phyloP scores from a whole-genome alignment of 805 yeast genomes.

The Candida manassasensis region DNA sequence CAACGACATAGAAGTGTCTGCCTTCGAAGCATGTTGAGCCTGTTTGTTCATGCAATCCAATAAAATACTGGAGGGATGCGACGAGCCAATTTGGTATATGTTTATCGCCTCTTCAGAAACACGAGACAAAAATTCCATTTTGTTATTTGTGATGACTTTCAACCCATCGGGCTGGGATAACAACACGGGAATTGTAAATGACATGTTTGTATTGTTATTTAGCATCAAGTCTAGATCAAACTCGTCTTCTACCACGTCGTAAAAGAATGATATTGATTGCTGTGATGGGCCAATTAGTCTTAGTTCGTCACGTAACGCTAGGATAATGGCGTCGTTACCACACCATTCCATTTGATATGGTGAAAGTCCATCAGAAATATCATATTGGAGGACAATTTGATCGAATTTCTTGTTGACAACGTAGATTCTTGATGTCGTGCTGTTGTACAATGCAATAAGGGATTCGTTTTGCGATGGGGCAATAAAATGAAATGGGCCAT shows the following conservation, averaged over 20 bases:
- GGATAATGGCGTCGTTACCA: constrained; percentile 73
- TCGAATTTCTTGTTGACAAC: constrained; percentile 48
- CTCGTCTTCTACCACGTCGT: constrained; percentile 28
- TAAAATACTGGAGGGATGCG: constrained; percentile 75
- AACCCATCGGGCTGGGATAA: constrained; percentile 68
- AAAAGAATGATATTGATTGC: constrained; percentile 51
- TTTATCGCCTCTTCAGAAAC: constrained; percentile 56
- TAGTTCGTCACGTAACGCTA: constrained; percentile 60
- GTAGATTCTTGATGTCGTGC: constrained; percentile 36
- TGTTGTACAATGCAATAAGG: constrained; percentile 47
- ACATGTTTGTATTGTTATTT: constrained; percentile 12
- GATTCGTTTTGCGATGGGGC: constrained; percentile 50
- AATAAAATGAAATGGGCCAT: constrained; percentile 45
- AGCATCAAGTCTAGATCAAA: constrained; percentile 19
- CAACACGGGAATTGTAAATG: constrained; percentile 34
- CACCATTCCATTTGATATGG: constrained; percentile 71
- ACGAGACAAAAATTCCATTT: constrained; percentile 57
- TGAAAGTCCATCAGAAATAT: constrained; percentile 32
- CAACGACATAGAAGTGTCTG: constrained; percentile 66
- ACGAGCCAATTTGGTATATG: constrained; percentile 77
- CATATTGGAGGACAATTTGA: constrained; percentile 41
- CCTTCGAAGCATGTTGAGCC: constrained; percentile 67
- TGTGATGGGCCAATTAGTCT: constrained; percentile 69
- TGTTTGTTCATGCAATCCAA: constrained; percentile 68
- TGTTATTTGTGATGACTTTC: constrained; percentile 53